phyloP scores from a whole-genome alignment of 768 basidiomycete genomes.

The Peribolospora kevripleyi region DNA sequence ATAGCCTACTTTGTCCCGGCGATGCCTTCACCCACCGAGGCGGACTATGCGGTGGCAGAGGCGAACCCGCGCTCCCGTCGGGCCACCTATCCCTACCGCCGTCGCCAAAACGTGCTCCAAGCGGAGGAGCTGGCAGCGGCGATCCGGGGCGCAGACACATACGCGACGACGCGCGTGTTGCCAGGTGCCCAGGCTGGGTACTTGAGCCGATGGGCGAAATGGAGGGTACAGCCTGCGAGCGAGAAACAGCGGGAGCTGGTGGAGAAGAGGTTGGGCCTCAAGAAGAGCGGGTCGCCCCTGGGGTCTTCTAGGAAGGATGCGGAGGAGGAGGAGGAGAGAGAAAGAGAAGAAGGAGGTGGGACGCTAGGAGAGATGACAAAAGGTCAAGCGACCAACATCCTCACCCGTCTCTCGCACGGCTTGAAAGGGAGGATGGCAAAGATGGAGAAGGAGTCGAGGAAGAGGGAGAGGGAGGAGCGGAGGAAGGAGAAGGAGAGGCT shows the following conservation, averaged over 20 bases:
- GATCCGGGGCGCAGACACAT: neutral
- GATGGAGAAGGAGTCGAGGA: neutral
- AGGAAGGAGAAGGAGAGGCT: neutral
- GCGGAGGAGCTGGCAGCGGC: neutral
- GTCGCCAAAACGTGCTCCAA: neutral
- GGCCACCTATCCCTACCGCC: neutral
- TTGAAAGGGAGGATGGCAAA: slow-evolving; percentile 12
- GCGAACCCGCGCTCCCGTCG: neutral
- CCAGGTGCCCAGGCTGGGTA: neutral
- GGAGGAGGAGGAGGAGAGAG: slow-evolving; percentile 6
- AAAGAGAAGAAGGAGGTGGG: slow-evolving; percentile 10
- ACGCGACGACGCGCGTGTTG: neutral
- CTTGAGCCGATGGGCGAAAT: neutral
- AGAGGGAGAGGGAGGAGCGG: neutral
- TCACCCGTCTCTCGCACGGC: slow-evolving; percentile 52
- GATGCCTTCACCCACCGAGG: neutral
- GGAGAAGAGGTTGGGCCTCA: neutral
- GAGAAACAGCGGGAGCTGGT: neutral
- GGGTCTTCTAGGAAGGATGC: neutral
- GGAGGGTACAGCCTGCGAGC: slow-evolving; percentile 16
- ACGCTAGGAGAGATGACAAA: slow-evolving; percentile 33
- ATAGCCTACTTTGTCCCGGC: neutral
- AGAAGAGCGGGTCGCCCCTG: neutral
- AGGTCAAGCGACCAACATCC: slow-evolving; percentile 55
- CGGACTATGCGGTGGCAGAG: neutral